Percentiles rank a stretch among this genome's conserved stretches.
phyloP scores from a whole-genome alignment of 2,329 filamentous ascomycete genomes.

The Aquanectria penicillioides region DNA sequence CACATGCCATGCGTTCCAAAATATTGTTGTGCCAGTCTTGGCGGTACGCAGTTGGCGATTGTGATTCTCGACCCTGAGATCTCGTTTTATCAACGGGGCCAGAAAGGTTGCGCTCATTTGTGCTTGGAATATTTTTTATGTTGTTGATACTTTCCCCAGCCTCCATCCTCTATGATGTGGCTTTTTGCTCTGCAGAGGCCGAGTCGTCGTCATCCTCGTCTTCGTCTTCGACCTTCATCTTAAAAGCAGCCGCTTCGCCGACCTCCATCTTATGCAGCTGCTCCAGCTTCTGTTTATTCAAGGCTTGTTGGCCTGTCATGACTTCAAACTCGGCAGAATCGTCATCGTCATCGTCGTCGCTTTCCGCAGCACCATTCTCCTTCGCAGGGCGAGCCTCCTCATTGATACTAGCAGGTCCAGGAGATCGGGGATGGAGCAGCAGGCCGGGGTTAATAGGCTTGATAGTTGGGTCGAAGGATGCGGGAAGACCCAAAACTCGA shows the following conservation, averaged over 20 bases:
- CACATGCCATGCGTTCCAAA: not conserved
- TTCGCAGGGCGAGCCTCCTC: conserved; percentile 38
- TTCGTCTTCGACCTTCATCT: conserved; percentile 50
- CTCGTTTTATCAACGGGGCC: not conserved
- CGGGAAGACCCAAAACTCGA: conserved; percentile 69
- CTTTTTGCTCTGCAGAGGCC: conserved; percentile 37
- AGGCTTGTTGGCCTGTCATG: conserved; percentile 53
- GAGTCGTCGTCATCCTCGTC: conserved; percentile 53
- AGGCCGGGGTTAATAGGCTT: conserved; percentile 60
- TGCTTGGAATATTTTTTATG: not conserved
- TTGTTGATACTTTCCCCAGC: conserved; percentile 7
- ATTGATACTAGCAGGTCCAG: conserved; percentile 26
- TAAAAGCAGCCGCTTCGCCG: conserved; percentile 64
- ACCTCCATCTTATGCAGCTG: conserved; percentile 69
- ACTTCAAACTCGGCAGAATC: conserved; percentile 59
- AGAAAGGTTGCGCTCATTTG: not conserved
- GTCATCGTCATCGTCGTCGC: conserved; percentile 51
- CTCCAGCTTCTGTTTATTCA: conserved; percentile 58
- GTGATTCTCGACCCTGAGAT: not conserved
- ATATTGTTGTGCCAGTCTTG: not conserved
- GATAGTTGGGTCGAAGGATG: conserved; percentile 71
- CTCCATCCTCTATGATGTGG: conserved; percentile 46
- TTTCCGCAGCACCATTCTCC: conserved; percentile 49
- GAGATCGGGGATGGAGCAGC: conserved; percentile 20
- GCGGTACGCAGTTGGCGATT: not conserved